phyloP scores from a whole-genome alignment of 768 basidiomycete species.

The Xerocomus potaroensis region DNA sequence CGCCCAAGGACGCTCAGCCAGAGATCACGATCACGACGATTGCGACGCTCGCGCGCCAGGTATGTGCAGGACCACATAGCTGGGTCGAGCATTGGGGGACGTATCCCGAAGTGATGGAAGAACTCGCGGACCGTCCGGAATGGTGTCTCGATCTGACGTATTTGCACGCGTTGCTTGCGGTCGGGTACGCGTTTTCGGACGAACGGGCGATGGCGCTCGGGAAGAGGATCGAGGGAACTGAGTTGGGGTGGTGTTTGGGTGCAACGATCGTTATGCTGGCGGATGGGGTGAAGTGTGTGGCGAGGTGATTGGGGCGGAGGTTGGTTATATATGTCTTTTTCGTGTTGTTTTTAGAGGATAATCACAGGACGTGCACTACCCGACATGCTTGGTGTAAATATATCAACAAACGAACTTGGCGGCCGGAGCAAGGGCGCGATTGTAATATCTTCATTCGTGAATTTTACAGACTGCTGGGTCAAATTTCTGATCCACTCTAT shows the following conservation, averaged over 20 bases:
- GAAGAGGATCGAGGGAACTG: constrained; percentile 85
- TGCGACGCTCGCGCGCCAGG: constrained; percentile 56
- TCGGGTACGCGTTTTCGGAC: constrained; percentile 87
- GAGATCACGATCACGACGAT: constrained; percentile 53
- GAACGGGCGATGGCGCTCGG: constrained; percentile 68
- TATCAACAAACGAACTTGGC: too few species aligned
- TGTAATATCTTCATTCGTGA: too few species aligned
- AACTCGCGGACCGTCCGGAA: constrained; percentile 81
- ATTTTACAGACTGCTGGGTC: too few species aligned
- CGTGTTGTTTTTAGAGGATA: too few species aligned
- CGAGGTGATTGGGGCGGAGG: too few species aligned
- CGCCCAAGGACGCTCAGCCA: constrained; percentile 20
- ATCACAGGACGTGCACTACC: too few species aligned
- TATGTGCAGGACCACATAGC: constrained; percentile 64
- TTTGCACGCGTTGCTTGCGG: constrained; percentile 80
- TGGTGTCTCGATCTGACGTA: constrained; percentile 96
- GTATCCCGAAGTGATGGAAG: constrained; percentile 49
- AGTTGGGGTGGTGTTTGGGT: constrained; percentile 91
- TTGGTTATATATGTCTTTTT: too few species aligned
- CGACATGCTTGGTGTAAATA: too few species aligned
- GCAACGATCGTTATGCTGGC: constrained; percentile 75
- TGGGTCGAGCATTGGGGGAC: constrained; percentile 54
- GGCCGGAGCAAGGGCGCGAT: too few species aligned
- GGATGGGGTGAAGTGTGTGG: constrained; percentile 53
- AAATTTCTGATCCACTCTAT: too few species aligned